Percentiles rank a stretch among this genome's conserved stretches.
Conservation (phyloP, 2,329 filamentous ascomycete species). For the Cladosporium sp. region DNA sequence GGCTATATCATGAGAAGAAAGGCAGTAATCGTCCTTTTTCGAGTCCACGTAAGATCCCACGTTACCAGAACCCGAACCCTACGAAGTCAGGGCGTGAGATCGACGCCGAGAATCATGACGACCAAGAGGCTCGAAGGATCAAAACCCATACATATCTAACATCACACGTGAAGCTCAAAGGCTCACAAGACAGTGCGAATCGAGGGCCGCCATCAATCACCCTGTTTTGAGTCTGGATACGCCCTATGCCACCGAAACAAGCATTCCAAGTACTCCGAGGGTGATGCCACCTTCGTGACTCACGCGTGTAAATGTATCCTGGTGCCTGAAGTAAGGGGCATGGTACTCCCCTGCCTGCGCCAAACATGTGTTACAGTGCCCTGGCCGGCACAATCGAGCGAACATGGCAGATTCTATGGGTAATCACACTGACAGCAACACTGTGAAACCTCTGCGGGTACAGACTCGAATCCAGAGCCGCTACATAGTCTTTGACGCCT, state of each 20-base stretch:
- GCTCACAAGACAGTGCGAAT: neutral
- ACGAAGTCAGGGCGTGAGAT: neutral
- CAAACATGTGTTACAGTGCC: neutral
- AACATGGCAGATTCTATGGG: neutral
- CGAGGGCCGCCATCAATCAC: neutral
- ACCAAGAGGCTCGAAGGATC: neutral
- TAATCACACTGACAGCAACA: neutral
- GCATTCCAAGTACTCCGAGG: neutral
- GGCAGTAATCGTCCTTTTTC: neutral
- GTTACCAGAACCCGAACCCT: neutral
- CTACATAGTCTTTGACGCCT: constrained; percentile 24
- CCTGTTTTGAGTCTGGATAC: neutral
- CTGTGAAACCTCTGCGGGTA: constrained; percentile 13
- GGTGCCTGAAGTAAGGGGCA: neutral
- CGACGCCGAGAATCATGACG: neutral
- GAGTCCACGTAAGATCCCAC: neutral
- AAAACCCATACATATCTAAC: neutral
- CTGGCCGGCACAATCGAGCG: neutral
- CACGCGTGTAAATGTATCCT: neutral
- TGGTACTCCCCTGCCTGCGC: neutral
- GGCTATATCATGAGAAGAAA: neutral
- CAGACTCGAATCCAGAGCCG: constrained; percentile 19
- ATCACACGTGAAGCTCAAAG: neutral
- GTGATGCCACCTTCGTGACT: neutral
- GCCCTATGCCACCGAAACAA: neutral